A percentile compares a stretch with the other conserved stretches of the same genome.
Conservation (phyloP, 345 rosid genomes). For the Sisymbrium irio region DNA sequence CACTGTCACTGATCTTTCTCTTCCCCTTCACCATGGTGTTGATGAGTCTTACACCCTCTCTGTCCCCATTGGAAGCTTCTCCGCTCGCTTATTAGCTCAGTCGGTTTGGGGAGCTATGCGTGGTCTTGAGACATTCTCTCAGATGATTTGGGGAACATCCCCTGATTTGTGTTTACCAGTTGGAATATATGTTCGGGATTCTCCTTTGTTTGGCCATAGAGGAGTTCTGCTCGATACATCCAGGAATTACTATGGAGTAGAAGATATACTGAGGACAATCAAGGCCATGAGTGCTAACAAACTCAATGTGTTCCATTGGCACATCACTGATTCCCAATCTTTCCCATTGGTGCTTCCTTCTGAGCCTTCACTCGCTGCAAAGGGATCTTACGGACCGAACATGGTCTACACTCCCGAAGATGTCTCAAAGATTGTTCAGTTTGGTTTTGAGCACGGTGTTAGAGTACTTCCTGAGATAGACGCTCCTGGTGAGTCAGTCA, state of each 20-base stretch:
- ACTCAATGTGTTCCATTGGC: slow-evolving; percentile 93
- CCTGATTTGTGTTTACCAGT: slow-evolving; percentile 41
- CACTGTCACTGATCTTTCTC: slow-evolving; percentile 42
- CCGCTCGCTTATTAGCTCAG: slow-evolving; percentile 45
- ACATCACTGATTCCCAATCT: slow-evolving; percentile 78
- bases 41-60: slow-evolving; percentile 65
- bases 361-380: slow-evolving; percentile 67
- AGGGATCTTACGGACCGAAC: slow-evolving; percentile 63
- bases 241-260: slow-evolving; percentile 68
- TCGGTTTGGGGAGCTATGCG: slow-evolving; percentile 88
- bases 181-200: slow-evolving; percentile 51
- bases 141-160: slow-evolving; percentile 61
- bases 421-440: slow-evolving; percentile 51
- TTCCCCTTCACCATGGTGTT: slow-evolving; percentile 63
- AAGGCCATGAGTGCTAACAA: slow-evolving; percentile 73
- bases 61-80: slow-evolving; percentile 38
- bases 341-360: slow-evolving; percentile 77
- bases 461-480: slow-evolving; percentile 82
- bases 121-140: slow-evolving; percentile 87
- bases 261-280: slow-evolving; percentile 64
- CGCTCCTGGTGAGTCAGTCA: slow-evolving; percentile 66
- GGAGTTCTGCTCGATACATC: slow-evolving; percentile 80
- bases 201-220: slow-evolving; percentile 66
- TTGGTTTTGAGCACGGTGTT: slow-evolving; percentile 77
- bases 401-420: slow-evolving; percentile 63